Evolutionary conservation across 352 stramenopile species (phyloP).

Genomic region (Globisporangium takayamanum): DNA sequence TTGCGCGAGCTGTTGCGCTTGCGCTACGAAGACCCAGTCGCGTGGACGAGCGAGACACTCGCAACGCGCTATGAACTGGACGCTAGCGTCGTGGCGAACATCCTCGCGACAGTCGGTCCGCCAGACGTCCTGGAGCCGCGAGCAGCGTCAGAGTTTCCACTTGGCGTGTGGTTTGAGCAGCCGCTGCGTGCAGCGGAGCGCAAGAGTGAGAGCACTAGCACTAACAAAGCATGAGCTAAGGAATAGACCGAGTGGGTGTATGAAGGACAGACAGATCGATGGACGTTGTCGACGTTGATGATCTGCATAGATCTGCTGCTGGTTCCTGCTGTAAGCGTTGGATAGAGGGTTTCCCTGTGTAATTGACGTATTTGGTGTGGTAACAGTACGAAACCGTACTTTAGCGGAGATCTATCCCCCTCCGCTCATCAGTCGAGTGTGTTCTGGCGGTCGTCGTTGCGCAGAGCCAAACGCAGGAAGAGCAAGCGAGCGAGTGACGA

Average conservation of each 20-base stretch:
- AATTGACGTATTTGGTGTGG: neutral
- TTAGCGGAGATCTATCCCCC: no score
- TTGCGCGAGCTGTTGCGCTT: constrained; percentile 52
- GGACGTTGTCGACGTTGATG: no score
- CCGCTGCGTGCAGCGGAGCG: neutral
- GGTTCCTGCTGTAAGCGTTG: neutral
- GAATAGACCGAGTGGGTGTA: no score
- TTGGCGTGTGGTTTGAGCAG: constrained; percentile 47
- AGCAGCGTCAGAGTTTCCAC: constrained; percentile 39
- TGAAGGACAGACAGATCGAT: no score
- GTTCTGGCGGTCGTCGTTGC: no score
- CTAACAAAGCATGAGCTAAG: neutral
- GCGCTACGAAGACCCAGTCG: constrained; percentile 52
- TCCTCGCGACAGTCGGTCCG: constrained; percentile 35
- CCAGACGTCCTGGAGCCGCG: constrained; percentile 52
- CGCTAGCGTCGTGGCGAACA: constrained; percentile 21
- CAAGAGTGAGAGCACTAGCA: constrained; percentile 3
- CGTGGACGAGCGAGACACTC: constrained; percentile 40
- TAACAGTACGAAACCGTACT: neutral
- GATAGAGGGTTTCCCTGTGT: neutral
- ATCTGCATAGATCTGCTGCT: neutral
- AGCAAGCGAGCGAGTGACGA: constrained; percentile 17
- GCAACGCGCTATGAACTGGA: constrained; percentile 47
- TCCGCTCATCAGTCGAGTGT: no score
- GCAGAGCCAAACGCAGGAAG: no score